Evolutionary conservation across 2,329 filamentous ascomycete species (phyloP).

Genomic region (Fusarium sp.): DNA sequence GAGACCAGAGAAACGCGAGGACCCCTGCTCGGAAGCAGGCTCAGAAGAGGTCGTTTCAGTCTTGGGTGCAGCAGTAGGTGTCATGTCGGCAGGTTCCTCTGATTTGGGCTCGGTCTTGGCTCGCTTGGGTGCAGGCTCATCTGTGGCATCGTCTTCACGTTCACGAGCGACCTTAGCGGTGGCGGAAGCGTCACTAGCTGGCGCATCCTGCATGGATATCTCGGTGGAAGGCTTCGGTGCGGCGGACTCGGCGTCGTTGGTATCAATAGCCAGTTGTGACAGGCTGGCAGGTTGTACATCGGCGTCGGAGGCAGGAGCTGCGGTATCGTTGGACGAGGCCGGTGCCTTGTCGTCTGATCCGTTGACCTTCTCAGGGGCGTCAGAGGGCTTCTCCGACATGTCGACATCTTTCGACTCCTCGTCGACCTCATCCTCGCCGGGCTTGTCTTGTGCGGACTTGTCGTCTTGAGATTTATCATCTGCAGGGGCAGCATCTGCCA

Average conservation of each 20-base stretch:
- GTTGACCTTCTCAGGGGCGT: conserved; percentile 35
- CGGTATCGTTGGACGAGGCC: conserved; percentile 31
- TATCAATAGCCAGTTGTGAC: conserved; percentile 58
- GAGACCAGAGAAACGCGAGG: conserved; percentile 51
- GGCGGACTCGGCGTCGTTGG: conserved; percentile 51
- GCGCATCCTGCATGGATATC: conserved; percentile 68
- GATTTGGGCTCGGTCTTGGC: conserved; percentile 77
- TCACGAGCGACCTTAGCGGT: conserved; percentile 77
- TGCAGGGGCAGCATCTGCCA: conserved; percentile 28
- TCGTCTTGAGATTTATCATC: conserved; percentile 23
- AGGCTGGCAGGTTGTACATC: conserved; percentile 56
- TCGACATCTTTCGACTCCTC: conserved; percentile 45
- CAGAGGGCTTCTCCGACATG: conserved; percentile 47
- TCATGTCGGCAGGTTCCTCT: conserved; percentile 51
- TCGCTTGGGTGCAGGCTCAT: conserved; percentile 82
- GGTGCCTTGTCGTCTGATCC: conserved; percentile 30
- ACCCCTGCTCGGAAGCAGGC: conserved; percentile 42
- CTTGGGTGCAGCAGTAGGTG: conserved; percentile 22
- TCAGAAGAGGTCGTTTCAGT: conserved; percentile 41
- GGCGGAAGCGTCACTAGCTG: conserved; percentile 50
- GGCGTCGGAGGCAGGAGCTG: conserved; percentile 53
- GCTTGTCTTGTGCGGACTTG: conserved; percentile 14
- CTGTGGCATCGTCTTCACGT: conserved; percentile 79
- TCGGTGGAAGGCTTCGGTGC: conserved; percentile 56
- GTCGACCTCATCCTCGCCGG: conserved; percentile 14